Evolutionary conservation across 306 rosid species (phyloP), one percentile per base, ranked within the genome.

Genomic region (Malus asiatica): DNA sequence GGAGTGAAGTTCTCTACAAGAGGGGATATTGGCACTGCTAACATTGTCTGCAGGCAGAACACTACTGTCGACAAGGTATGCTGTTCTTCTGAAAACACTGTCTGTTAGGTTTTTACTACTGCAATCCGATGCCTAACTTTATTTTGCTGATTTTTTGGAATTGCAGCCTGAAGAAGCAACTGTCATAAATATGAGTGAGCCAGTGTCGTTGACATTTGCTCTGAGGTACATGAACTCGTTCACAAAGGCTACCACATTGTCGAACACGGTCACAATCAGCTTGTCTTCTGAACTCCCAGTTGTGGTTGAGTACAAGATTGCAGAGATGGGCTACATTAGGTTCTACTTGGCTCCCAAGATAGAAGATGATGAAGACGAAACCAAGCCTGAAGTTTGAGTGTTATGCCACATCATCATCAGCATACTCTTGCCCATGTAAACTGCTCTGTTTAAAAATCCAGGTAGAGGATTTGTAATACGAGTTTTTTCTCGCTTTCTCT

Each of bases 311-410:
- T 87, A 87, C 84, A 87, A 83, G 80, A 87, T 87, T 72, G 91
- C 91, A 33, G 91, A 87, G 84, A 85, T 87, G 91, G 91, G 91
- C n/a, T 83, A 87, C 40, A 76, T 87, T 68, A 83, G 99, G 57
- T 96, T 92, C 80, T 96, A 96, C 84, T 77, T 96, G 89, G 99
- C 98, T 63, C 98, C 99, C 19, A 92, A 90, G 88, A 83, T 96
- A 32, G 99, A 96, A 80, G 98, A 96, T 58, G 98, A 96, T 0
- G 99, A 92, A 74, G 89, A 76, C 0, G 91, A 78, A 70, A 78
- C 85, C 6, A 85, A 83, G 76, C 89, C 86, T 60, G 69, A 68
- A 80, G 71, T 65, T 61, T 71, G 52, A 71, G 25, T 5, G 22
- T 35, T 45, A 45, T 13, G 23, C 46, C 46, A 61, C 0, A 1